Evolutionary conservation across 768 basidiomycete species (phyloP).

Genomic region (Pholiota microspora): DNA sequence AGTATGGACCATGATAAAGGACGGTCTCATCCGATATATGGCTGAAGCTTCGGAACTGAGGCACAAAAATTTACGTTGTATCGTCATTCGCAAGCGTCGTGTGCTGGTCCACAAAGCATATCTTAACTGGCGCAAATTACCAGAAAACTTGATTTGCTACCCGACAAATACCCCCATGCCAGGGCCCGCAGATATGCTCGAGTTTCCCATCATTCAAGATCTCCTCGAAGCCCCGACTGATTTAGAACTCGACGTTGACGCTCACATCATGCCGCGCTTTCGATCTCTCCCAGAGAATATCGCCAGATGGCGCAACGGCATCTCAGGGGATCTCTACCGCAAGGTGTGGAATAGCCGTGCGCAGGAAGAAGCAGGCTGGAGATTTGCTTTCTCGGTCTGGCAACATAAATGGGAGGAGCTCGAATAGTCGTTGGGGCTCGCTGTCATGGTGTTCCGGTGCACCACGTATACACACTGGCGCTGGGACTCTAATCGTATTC

Average conservation of each 20-base stretch:
- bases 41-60: constrained; percentile 15
- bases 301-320: neutral
- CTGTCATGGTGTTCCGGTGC: constrained; percentile 29
- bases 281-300: neutral
- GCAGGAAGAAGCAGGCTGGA: neutral
- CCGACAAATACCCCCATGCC: constrained; percentile 21
- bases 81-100: constrained; percentile 19
- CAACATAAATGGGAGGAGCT: neutral
- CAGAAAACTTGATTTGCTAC: constrained; percentile 7
- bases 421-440: constrained; percentile 14
- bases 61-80: constrained; percentile 17
- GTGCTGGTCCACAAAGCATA: constrained; percentile 19
- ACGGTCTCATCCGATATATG: constrained; percentile 26
- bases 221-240: constrained; percentile 12
- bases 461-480: constrained; percentile 3
- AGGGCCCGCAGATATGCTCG: constrained; percentile 24
- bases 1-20: constrained; percentile 30
- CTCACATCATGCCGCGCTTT: neutral
- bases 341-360: neutral
- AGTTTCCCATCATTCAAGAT: constrained; percentile 7
- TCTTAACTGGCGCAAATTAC: constrained; percentile 16
- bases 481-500: constrained; percentile 7
- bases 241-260: neutral
- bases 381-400: neutral
- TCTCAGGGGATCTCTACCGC: neutral